Base-by-base conservation (phyloP, 2,329 filamentous ascomycete species). In the Ascosphaera aggregata region DNA sequence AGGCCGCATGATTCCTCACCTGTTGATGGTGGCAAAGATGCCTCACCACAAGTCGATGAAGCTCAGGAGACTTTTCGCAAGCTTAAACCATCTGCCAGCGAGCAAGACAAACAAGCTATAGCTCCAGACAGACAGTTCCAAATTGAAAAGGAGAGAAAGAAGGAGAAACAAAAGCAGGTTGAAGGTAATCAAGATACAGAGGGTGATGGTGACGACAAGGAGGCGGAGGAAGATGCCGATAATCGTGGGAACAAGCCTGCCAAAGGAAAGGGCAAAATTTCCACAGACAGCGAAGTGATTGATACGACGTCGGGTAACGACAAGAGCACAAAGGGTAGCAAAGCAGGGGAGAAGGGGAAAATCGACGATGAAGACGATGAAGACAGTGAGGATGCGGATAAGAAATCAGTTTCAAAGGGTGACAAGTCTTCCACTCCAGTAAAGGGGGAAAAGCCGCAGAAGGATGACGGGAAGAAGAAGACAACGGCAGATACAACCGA, bases 71-170 rank as follows among this genome's bases (percentile, higher is more conserved):
- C 22, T 11, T 62, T 82, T 42, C 71, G 71, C 53, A 71, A 74
- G 37, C 75, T 80, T 9, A 76, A 76, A 52, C 65, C 74, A 32
- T 66, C 71, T 43, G 76, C 71, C 20, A 80, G 78, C 58, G 71
- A 74, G 43, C 64, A 74, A 34, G 76, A 80, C 49, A 64, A 71
- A 44, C 80, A 80, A 55, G 63, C 67, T 1, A 64, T 69, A 16
- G 60, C 71, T 43, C 69, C 64, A 46, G 72, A 73, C 0, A 71
- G 76, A 48, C 48, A 60, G 8, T 35, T 31, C 27, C 27, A 31
- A 15, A 31, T 35, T 35, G 34, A 35, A 18, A 15, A 7, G 16
- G 34, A 35, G n/a, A 5, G 34, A 18, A 15, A 35, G 34, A 5
- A 35, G 34, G n/a, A 35, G 34, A 16, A 18, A 18, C 71, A 71